Base-by-base conservation (phyloP, 306 rosid species). In the Castanospermum australe region DNA sequence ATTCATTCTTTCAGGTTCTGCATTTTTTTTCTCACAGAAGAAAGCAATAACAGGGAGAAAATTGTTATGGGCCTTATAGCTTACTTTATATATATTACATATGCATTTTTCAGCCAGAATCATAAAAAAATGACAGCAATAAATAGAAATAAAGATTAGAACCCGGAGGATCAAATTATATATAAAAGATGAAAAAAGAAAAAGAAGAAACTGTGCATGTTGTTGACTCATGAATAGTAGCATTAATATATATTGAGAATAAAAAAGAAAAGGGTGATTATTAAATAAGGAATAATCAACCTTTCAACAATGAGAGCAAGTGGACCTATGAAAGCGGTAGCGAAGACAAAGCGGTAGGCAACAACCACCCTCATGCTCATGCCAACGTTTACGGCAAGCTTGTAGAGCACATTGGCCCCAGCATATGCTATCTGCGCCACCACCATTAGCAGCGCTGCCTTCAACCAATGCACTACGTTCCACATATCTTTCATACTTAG, bases 331-430 rank as follows among this genome's bases (percentile, higher is more conserved):
- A 94, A 88, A 66, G 79, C 78, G 0, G 98, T 82, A 17, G 91
- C 89, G 17, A 94, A 92, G 2, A 86, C 0, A 17, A 87, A 86
- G 33, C 97, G 97, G 30, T 90, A 94, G 6, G 98, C 98, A 21
- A 84, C 72, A 17, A 87, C 50, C 0, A 92, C 21, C 54, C 79
- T 85, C 21, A 85, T 5, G 64, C 35, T 87, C 97, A 94, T 92
- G 79, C 96, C 97, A 81, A 88, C 92, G 4, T 84, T 72, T 0
- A 73, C 72, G 5, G 88, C 93, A n/a, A 89, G 50, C 74, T 93
- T 91, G 82, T 89, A 93, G 44, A 93, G 68, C 6, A 93, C n/a
- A 35, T 93, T 91, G 47, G 82, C 85, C 10, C 87, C 91, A 0
- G 89, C 89, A 65, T n/a, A 88, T 39, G 87, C 10, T 4, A 87